Percentiles rank a stretch among this genome's conserved stretches.
These are phyloP conservation scores for Rhynchosporium graminicola DNA, from an alignment of 2,329 filamentous ascomycete genomes.

Conservation along the genomic window DNA sequence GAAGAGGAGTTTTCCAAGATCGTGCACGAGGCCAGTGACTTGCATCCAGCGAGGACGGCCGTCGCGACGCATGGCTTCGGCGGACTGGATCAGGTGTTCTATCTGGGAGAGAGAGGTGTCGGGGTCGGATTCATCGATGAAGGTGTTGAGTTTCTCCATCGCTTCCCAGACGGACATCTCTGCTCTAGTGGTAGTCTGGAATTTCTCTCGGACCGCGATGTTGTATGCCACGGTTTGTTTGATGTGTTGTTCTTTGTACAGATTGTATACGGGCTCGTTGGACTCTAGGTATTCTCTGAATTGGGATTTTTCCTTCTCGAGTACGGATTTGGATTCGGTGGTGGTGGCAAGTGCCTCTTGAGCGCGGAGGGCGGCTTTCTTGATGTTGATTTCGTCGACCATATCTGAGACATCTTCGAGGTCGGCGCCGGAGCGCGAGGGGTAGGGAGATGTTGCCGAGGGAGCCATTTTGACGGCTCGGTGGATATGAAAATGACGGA, in stretches of 20 bases:
- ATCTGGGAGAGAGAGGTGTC: conserved; percentile 87
- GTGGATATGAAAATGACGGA: not conserved
- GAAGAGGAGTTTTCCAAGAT: conserved; percentile 77
- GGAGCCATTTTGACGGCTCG: conserved; percentile 31
- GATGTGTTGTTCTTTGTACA: conserved; percentile 73
- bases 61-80: conserved; percentile 85
- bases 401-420: conserved; percentile 49
- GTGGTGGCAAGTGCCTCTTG: conserved; percentile 36
- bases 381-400: conserved; percentile 57
- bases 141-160: conserved; percentile 87
- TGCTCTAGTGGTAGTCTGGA: conserved; percentile 62
- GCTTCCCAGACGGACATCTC: conserved; percentile 89
- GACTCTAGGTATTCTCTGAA: conserved; percentile 84
- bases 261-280: conserved; percentile 81
- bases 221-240: conserved; percentile 84
- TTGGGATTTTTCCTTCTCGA: conserved; percentile 74
- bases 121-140: conserved; percentile 89
- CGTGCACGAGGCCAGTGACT: conserved; percentile 74
- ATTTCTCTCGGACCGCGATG: conserved; percentile 72
- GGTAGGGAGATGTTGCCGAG: conserved; percentile 30
- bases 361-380: conserved; percentile 45
- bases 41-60: conserved; percentile 84
- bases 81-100: conserved; percentile 84
- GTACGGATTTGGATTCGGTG: conserved; percentile 68
- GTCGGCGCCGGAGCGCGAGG: conserved; percentile 33